Evolutionary conservation across 1,284 basidiomycete genomes (phyloP).

Genomic region (Heterobasidion irregulare): DNA sequence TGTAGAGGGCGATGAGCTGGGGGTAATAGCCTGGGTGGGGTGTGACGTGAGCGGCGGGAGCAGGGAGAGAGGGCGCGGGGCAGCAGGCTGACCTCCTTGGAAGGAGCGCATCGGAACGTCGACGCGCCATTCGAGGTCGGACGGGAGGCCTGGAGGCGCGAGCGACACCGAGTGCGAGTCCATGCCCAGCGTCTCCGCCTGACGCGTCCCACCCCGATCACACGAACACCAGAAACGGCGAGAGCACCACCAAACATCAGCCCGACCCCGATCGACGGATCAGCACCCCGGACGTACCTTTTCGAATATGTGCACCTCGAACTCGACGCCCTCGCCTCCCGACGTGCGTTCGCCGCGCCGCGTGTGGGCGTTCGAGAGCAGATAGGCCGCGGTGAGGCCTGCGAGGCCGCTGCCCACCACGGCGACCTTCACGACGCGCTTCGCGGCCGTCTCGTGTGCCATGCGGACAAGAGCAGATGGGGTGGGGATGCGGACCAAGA

Average conservation of each 20-base stretch:
- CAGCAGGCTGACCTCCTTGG: conserved; percentile 48
- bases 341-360: conserved; percentile 26
- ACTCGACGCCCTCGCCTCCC: conserved; percentile 25
- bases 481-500: too few species aligned
- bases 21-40: conserved; percentile 55
- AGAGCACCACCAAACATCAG: not conserved
- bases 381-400: conserved; percentile 59
- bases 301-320: conserved; percentile 68
- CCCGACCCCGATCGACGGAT: too few species aligned
- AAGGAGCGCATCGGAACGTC: conserved; percentile 78
- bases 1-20: conserved; percentile 57
- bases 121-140: conserved; percentile 37
- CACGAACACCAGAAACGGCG: conserved; percentile 4
- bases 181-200: conserved; percentile 47
- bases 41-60: not conserved
- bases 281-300: conserved; percentile 35
- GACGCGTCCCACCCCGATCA: conserved; percentile 6
- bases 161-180: conserved; percentile 45
- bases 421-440: conserved; percentile 44
- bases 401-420: conserved; percentile 66
- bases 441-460: not conserved
- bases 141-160: conserved; percentile 18
- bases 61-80: not conserved
- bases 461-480: too few species aligned
- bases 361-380: conserved; percentile 30